phyloP scores from a whole-genome alignment of 208 protist genomes.

The Trypanosoma brucei region DNA sequence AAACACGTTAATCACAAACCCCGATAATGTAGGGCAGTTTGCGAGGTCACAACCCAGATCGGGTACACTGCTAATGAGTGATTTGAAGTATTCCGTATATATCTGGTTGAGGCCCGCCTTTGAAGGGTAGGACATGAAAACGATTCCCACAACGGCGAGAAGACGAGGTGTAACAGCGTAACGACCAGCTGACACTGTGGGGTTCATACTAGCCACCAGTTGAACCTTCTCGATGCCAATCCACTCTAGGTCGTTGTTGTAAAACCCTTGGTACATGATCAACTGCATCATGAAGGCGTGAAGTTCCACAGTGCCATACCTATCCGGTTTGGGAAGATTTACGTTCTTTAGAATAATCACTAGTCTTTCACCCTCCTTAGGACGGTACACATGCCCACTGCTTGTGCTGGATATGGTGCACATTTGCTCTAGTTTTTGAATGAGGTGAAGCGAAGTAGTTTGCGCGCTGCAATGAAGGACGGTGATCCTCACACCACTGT shows the following conservation, averaged over 20 bases:
- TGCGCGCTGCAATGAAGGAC: conserved; percentile 95
- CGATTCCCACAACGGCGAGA: conserved; percentile 91
- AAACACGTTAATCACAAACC: conserved; percentile 93
- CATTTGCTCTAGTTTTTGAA: conserved; percentile 93
- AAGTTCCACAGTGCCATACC: conserved; percentile 96
- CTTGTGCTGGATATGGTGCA: conserved; percentile 85
- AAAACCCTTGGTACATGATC: conserved; percentile 95
- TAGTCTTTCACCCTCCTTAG: conserved; percentile 91
- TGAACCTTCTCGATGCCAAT: conserved; percentile 91
- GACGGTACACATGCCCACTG: conserved; percentile 89
- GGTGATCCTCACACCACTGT: conserved; percentile 50
- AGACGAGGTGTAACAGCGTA: conserved; percentile 93
- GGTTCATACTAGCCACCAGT: conserved; percentile 95
- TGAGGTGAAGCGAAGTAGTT: conserved; percentile 89
- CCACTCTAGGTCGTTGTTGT: conserved; percentile 96
- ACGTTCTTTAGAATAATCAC: conserved; percentile 96
- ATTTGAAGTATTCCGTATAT: conserved; percentile 88
- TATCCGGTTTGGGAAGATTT: conserved; percentile 96
- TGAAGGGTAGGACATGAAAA: conserved; percentile 90
- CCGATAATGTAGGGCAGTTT: conserved; percentile 74
- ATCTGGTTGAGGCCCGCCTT: conserved; percentile 85
- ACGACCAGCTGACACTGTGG: conserved; percentile 81
- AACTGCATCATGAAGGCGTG: conserved; percentile 97
- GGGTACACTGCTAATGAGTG: conserved; percentile 54
- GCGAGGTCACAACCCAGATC: conserved; percentile 67